A percentile compares a stretch with the other conserved stretches of the same genome.
These are phyloP conservation scores for Jimgerdemannia lactiflua DNA, from an alignment of 192 early-diverging fungal genomes.

Conservation along the genomic window DNA sequence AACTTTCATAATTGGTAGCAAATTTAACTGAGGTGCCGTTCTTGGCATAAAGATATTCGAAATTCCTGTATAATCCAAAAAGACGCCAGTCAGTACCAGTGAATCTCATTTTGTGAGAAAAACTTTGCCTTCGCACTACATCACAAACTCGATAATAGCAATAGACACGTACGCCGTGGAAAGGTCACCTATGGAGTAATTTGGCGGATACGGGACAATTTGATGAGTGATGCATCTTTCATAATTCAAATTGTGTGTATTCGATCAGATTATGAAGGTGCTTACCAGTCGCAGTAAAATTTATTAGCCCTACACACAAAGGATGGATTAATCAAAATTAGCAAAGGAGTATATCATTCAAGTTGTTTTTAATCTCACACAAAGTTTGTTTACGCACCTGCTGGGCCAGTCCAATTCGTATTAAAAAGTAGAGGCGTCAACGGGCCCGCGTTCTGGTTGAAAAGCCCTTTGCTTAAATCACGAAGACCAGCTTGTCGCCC, in stretches of 20 bases:
- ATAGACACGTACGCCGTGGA: neutral
- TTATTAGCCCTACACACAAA: neutral
- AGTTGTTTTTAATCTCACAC: no score
- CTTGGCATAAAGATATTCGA: neutral
- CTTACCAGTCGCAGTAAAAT: neutral
- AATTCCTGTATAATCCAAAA: neutral
- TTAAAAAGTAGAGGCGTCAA: neutral
- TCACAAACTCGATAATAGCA: neutral
- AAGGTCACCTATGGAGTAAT: neutral
- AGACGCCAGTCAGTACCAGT: no score
- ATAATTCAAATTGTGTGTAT: neutral
- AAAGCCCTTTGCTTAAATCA: neutral
- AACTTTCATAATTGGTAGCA: neutral
- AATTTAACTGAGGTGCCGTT: neutral
- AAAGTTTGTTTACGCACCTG: neutral
- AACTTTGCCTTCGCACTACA: no score
- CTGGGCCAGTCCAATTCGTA: neutral
- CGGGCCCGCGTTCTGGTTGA: neutral
- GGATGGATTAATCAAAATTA: neutral
- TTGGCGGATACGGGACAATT: neutral
- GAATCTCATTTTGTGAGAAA: no score
- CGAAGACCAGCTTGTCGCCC: neutral
- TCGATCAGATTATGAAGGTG: neutral
- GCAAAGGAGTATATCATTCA: neutral
- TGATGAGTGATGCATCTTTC: neutral